phyloP scores from a whole-genome alignment of 108 stramenopile genomes.

The Cyclostephanos tholiformis region DNA sequence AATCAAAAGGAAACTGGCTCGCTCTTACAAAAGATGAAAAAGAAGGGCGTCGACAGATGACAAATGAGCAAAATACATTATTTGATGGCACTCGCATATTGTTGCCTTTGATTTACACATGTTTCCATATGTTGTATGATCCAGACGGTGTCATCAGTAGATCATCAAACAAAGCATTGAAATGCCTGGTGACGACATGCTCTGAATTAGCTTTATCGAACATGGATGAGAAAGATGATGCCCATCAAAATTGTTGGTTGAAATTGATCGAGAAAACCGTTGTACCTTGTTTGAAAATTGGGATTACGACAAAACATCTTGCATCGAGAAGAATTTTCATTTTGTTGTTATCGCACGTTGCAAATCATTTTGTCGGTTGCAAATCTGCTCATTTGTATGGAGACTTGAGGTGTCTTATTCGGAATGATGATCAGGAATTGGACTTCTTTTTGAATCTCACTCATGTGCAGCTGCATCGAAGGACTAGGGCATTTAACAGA shows the following conservation, averaged over 20 bases:
- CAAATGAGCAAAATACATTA: background rate
- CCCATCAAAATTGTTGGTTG: constrained; percentile 46
- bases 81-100: constrained; percentile 46
- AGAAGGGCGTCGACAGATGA: background rate
- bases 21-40: constrained; percentile 24
- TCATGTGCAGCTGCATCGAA: constrained; percentile 96
- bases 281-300: constrained; percentile 62
- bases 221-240: constrained; percentile 11
- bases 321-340: constrained; percentile 63
- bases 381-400: constrained; percentile 71
- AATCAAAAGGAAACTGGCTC: constrained; percentile 46
- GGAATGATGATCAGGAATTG: constrained; percentile 85
- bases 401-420: constrained; percentile 64
- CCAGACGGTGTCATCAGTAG: constrained; percentile 79
- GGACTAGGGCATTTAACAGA: constrained; percentile 78
- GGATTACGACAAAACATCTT: constrained; percentile 52
- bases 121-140: constrained; percentile 75
- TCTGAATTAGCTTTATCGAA: constrained; percentile 33
- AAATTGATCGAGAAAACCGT: constrained; percentile 70
- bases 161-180: constrained; percentile 69
- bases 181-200: constrained; percentile 58
- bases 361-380: constrained; percentile 41
- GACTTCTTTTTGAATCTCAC: constrained; percentile 95
- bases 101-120: constrained; percentile 64
- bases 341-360: constrained; percentile 65